phyloP scores from a whole-genome alignment of 768 basidiomycete genomes.

The Leccinum barrowsii region DNA sequence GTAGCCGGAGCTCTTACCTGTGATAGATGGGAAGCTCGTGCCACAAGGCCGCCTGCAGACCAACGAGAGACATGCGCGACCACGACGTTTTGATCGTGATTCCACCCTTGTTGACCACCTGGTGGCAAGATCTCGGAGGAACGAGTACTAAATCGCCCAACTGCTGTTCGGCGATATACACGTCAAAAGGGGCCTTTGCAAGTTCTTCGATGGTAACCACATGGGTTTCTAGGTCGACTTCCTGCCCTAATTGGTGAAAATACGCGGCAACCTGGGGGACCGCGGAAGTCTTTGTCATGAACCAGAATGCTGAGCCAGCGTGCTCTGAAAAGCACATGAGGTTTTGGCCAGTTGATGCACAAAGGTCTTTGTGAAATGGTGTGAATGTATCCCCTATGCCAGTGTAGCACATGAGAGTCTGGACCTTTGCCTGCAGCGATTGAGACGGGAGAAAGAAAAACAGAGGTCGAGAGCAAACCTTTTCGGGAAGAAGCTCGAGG shows the following conservation, averaged over 20 bases:
- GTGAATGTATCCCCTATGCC: slow-evolving; percentile 83
- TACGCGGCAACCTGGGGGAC: slow-evolving; percentile 54
- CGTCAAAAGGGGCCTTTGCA: slow-evolving; percentile 57
- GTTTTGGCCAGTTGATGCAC: slow-evolving; percentile 82
- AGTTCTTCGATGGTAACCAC: slow-evolving; percentile 62
- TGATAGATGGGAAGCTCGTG: slow-evolving; percentile 79
- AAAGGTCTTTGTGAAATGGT: slow-evolving; percentile 81
- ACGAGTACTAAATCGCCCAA: slow-evolving; percentile 79
- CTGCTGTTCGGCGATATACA: slow-evolving; percentile 71
- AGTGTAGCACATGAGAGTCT: slow-evolving; percentile 84
- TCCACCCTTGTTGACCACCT: slow-evolving; percentile 78
- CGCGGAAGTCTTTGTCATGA: slow-evolving; percentile 69
- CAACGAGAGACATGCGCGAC: slow-evolving; percentile 77
- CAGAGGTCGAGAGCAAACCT: slow-evolving; percentile 36
- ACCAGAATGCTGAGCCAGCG: slow-evolving; percentile 76
- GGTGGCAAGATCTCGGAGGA: slow-evolving; percentile 78
- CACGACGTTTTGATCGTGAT: slow-evolving; percentile 82
- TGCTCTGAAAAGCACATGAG: slow-evolving; percentile 81
- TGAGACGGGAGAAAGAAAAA: slow-evolving; percentile 1
- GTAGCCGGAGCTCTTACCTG: slow-evolving; percentile 43
- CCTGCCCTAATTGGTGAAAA: slow-evolving; percentile 45
- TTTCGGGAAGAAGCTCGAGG: slow-evolving; percentile 50
- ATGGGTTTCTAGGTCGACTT: slow-evolving; percentile 71
- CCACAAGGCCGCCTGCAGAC: slow-evolving; percentile 56
- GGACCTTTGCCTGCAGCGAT: slow-evolving; percentile 50